phyloP scores from a whole-genome alignment of 495 filamentous ascomycete genomes.

The Penicillium salamii region DNA sequence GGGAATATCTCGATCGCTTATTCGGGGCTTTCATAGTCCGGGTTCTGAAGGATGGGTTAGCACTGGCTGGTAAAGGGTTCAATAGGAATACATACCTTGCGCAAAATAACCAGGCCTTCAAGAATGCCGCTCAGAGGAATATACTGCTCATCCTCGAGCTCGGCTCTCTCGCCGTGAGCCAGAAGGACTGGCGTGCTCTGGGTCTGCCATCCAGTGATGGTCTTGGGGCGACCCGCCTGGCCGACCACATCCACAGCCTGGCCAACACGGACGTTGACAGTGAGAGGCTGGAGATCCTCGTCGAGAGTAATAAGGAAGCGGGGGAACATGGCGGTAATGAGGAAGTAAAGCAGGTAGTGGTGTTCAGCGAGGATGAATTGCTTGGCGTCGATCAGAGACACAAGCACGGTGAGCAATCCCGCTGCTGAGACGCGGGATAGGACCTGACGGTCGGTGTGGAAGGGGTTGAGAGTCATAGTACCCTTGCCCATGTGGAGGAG shows the following conservation, averaged over 20 bases:
- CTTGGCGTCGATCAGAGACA: conserved; percentile 92
- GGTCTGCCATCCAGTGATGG: conserved; percentile 99
- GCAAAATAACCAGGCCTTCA: conserved; percentile 92
- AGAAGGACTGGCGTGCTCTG: conserved; percentile 96
- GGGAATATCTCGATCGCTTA: conserved; percentile 26
- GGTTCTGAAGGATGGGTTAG: conserved; percentile 46
- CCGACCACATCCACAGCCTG: conserved; percentile 98
- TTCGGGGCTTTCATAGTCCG: conserved; percentile 49
- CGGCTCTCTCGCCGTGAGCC: conserved; percentile 88
- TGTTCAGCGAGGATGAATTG: conserved; percentile 84
- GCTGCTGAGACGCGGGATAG: conserved; percentile 88
- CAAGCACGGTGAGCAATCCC: conserved; percentile 83
- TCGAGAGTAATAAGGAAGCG: conserved; percentile 94
- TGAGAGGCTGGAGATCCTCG: conserved; percentile 88
- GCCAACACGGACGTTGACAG: conserved; percentile 93
- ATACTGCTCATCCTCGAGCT: conserved; percentile 97
- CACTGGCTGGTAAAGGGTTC: neutral
- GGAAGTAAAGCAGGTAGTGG: conserved; percentile 96
- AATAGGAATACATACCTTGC: conserved; percentile 71
- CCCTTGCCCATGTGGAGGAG: conserved; percentile 99
- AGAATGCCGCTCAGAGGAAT: conserved; percentile 84
- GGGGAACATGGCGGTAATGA: conserved; percentile 96
- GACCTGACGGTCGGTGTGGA: conserved; percentile 97
- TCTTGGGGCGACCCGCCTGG: conserved; percentile 95
- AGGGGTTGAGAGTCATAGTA: conserved; percentile 89